A percentile compares a stretch with the other conserved stretches of the same genome.
Evolutionary conservation across 164 flowering plant species (phyloP).

Genomic region (Cinnamomum micranthum): DNA sequence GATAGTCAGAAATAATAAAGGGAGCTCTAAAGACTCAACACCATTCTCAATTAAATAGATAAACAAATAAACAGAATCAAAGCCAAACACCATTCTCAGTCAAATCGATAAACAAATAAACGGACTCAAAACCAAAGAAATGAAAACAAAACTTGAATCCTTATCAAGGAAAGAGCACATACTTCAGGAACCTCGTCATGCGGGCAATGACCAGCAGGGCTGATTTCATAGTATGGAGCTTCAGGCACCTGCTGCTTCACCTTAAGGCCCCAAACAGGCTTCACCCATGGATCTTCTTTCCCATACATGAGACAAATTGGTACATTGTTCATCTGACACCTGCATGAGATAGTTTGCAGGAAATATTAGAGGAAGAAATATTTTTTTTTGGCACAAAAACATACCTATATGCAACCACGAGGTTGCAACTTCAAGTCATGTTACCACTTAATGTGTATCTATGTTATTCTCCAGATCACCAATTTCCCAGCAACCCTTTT

Average conservation of each 20-base stretch:
- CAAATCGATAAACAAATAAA: no score
- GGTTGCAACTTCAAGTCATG: no score
- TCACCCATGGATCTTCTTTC: constrained; percentile 98
- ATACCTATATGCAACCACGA: no score
- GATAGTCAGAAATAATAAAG: background rate
- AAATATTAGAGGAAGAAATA: constrained; percentile 1
- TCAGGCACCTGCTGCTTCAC: constrained; percentile 75
- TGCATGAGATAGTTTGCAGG: constrained; percentile 14
- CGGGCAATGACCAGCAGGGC: constrained; percentile 99
- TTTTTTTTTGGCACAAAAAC: no score
- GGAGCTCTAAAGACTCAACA: no score
- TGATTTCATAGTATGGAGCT: constrained; percentile 88
- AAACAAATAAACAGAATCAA: background rate
- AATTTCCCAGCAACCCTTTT: no score
- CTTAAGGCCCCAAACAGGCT: constrained; percentile 75
- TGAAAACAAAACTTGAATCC: background rate
- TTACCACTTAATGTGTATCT: no score
- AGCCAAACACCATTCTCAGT: background rate
- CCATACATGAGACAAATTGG: constrained; percentile 92
- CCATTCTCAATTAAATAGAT: no score
- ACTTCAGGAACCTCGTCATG: constrained; percentile 99
- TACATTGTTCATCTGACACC: constrained; percentile 55
- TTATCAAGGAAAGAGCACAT: constrained; percentile 11
- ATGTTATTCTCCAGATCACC: no score
- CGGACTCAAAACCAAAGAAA: background rate